Base-by-base conservation (phyloP, 805 yeast species). In the Teunomyces pallodes region DNA sequence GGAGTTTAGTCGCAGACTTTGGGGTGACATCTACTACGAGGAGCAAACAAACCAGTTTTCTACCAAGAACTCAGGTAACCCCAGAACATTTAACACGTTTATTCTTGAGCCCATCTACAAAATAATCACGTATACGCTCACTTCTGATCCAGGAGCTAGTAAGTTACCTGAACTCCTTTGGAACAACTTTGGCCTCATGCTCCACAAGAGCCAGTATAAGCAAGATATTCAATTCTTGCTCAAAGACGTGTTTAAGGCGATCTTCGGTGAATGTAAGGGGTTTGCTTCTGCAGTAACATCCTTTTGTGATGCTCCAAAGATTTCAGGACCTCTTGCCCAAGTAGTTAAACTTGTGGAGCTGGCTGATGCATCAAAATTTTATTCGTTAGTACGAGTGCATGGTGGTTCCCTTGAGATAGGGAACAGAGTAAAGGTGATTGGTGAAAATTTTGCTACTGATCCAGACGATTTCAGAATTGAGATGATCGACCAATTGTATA, bases 51-150 rank as follows among this genome's bases (percentile, higher is more conserved):
- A 79, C 8, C 75, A 68, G 46, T 84, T 90, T 54, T 59, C 75
- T 0, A 61, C 61, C 31, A 47, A 39, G 42, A 61, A 50, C 27
- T 59, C 64, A 49, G 30, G 51, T 45, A 29, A 51, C 43, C 38
- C 68, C 56, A 36, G 81, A 46, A 62, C 89, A 1, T 87, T 92
- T 62, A 76, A 78, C 5, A 70, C 75, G 40, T 86, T 90, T 55
- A 75, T 94, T 6, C 66, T 90, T 7, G 82, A 81, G 24, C 99
- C 98, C 2, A 58, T 92, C 9, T 92, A 90, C 68, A 91, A 92
- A 61, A 61, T 91, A 7, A 67, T 84, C 32, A 74, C 89, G 0
- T 75, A 80, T 43, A 73, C 87, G 0, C 59, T 92, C 9, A 74
- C 89, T 0, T 72, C 77, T 31, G 77, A 78, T 13, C 66, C 79